Conservation (phyloP, 371 early-diverging fungal species). For the Mortierella sp. region DNA sequence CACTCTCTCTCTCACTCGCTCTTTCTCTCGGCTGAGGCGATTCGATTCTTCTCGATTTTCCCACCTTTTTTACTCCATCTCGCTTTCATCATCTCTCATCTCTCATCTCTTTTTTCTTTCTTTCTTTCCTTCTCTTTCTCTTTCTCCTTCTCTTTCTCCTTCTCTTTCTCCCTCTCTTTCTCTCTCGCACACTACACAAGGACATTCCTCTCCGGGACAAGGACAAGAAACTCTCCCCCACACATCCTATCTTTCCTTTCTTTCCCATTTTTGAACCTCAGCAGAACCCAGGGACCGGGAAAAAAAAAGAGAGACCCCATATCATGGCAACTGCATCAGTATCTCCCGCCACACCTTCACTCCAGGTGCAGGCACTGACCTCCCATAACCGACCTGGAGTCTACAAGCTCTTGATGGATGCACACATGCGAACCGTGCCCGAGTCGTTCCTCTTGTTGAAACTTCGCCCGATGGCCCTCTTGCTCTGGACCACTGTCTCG, state of each 20-base stretch:
- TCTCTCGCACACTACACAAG: too few relatives aligned
- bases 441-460: conserved; percentile 23
- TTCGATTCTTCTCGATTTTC: too few relatives aligned
- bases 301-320: not conserved
- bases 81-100: not conserved
- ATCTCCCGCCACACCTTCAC: conserved; percentile 2
- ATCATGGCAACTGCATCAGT: too few relatives aligned
- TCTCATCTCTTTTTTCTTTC: not conserved
- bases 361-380: conserved; percentile 21
- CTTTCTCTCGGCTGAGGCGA: too few relatives aligned
- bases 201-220: too few relatives aligned
- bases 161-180: not conserved
- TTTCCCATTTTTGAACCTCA: not conserved
- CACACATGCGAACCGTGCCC: conserved; percentile 30
- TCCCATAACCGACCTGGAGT: conserved; percentile 26
- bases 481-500: conserved; percentile 33
- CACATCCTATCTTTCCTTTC: not conserved
- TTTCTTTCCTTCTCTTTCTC: not conserved
- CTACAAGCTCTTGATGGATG: conserved; percentile 20
- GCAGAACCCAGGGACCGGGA: not conserved
- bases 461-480: conserved; percentile 28
- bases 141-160: not conserved
- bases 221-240: not conserved
- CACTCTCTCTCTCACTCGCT: too few relatives aligned
- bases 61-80: not conserved